These are phyloP conservation scores for Acrocalymma vagum DNA, from an alignment of 2,329 filamentous ascomycete species.

Conservation along the genomic window DNA sequence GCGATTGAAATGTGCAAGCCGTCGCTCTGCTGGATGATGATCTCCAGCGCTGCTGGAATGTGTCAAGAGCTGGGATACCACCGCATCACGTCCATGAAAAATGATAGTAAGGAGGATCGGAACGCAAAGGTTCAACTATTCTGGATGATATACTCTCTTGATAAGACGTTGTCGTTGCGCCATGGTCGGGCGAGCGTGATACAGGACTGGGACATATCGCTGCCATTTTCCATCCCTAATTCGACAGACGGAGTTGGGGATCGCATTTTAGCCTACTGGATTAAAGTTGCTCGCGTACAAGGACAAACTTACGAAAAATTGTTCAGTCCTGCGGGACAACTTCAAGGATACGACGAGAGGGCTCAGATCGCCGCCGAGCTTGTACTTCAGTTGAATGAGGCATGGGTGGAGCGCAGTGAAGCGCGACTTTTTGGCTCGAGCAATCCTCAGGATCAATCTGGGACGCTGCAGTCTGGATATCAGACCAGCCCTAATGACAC, in stretches of 20 bases:
- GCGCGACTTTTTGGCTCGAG: no score
- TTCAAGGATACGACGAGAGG: constrained; percentile 18
- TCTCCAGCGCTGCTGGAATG: constrained; percentile 23
- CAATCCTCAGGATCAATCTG: no score
- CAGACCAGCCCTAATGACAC: no score
- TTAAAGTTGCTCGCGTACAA: constrained; percentile 28
- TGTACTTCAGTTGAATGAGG: constrained; percentile 17
- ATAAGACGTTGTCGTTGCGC: constrained; percentile 38
- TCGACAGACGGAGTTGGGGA: constrained; percentile 4
- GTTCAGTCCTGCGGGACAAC: constrained; percentile 32
- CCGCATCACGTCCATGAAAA: constrained; percentile 31
- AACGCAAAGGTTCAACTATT: constrained; percentile 27
- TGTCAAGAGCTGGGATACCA: constrained; percentile 35
- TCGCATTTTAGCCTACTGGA: constrained; percentile 26
- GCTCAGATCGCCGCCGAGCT: constrained; percentile 21
- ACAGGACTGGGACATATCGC: constrained; percentile 40
- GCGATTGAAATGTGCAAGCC: constrained; percentile 34
- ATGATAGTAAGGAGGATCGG: constrained; percentile 25
- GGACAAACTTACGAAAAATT: constrained; percentile 34
- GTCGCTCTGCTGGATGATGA: constrained; percentile 30
- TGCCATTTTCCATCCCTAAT: constrained; percentile 11
- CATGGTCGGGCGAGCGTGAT: constrained; percentile 35
- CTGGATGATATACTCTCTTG: constrained; percentile 37
- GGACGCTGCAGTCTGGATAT: no score
- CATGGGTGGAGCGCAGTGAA: constrained; percentile 19